Base-by-base conservation (phyloP, 1,284 basidiomycete species). In the Sporisorium iseilematis-ciliati region DNA sequence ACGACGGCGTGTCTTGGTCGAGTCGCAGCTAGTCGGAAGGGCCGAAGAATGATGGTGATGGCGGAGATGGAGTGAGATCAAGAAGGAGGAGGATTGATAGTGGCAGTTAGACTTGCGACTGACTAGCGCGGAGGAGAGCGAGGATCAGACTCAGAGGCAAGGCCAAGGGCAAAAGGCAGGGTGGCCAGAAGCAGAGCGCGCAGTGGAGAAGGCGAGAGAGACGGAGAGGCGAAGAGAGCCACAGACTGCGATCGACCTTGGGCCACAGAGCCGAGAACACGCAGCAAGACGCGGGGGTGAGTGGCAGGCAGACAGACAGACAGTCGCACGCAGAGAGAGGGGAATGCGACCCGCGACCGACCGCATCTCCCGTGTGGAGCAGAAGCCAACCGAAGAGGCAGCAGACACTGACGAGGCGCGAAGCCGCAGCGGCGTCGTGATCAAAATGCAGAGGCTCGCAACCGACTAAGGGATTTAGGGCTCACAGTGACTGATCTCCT, bases 241-340 rank as follows among this genome's bases (percentile, higher is more conserved):
- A 54, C 40, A 58, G 61, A 38, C 12, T 16, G 57, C 54, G 67
- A 64, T 64, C 57, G 66, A 53, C 66, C 48, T 52, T 48, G 51
- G 52, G 55, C 46, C 38, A 51, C 38, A 51, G 55, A 38, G 59
- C 66, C 59, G 66, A 69, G 66, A 20, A 43, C 38, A 31, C 20
- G 23, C 35, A 48, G n/a, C n/a, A n/a, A n/a, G 42, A 57, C 29
- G 48, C 53, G 45, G 59, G 48, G 48, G 48, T 16, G 16, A 45
- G n/a, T 25, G 20, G 42, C 42, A 45, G 12, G 29, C 20, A 25
- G 23, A 45, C 33, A 41, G 52, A 40, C 25, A 40, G 23, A 43
- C 41, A 56, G 26, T 23, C 26, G 18, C 41, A 23, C n/a, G 33
- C 8, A 38, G 42, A 18, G 50, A 64, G 35, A 50, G 45, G 49